Evolutionary conservation across 2,329 filamentous ascomycete species (phyloP).

Genomic region (Chaetomium sp.): DNA sequence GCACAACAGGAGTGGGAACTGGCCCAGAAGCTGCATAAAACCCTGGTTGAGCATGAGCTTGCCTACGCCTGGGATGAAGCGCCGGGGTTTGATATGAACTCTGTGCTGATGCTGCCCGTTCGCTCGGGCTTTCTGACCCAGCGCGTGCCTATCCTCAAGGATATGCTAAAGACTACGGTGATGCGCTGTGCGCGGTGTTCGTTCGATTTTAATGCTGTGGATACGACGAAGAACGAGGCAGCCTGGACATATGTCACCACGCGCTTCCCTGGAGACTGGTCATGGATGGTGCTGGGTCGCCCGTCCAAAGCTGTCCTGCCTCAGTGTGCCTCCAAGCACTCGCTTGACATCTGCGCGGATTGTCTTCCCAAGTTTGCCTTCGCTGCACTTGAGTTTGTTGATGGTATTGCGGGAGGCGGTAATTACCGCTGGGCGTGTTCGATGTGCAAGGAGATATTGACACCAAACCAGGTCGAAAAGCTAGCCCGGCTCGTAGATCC

Average conservation of each 20-base stretch:
- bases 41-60: not conserved
- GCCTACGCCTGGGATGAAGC: not conserved
- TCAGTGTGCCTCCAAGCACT: constrained; percentile 7
- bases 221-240: not conserved
- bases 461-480: constrained; percentile 5
- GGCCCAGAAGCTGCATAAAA: constrained; percentile 3
- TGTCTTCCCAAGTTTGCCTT: constrained; percentile 6
- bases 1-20: not conserved
- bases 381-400: constrained; percentile 3
- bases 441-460: constrained; percentile 2
- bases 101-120: not conserved
- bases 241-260: constrained; percentile 2
- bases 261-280: constrained; percentile 5
- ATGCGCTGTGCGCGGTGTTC: constrained; percentile 1
- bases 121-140: constrained; percentile 9
- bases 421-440: constrained; percentile 7
- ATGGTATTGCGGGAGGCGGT: not conserved
- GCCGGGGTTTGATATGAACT: not conserved
- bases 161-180: not conserved
- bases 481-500: constrained; percentile 8
- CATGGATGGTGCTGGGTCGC: constrained; percentile 7
- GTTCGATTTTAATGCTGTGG: not conserved
- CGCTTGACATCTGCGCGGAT: constrained; percentile 5
- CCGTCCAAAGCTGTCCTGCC: constrained; percentile 4
- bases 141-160: constrained; percentile 4